Conservation (phyloP, 345 rosid species). For the Linum lewisii region DNA sequence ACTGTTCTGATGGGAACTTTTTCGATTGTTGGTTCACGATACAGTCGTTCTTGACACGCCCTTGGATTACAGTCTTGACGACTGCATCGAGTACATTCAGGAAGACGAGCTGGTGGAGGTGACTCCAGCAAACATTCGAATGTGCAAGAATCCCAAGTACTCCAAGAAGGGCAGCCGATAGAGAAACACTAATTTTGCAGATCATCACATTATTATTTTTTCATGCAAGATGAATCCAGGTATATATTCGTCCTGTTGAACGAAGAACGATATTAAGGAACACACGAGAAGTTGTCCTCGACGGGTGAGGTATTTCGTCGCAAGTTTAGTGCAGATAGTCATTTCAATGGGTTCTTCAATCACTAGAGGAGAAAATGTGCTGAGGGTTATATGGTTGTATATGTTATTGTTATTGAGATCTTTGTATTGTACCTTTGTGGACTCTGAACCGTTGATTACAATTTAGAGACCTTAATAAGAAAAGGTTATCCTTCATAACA, state of each 20-base stretch:
- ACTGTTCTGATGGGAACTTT: too few relatives aligned
- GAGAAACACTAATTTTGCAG: not conserved
- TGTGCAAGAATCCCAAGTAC: conserved; percentile 84
- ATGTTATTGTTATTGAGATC: too few relatives aligned
- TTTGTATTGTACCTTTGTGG: too few relatives aligned
- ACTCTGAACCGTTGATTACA: too few relatives aligned
- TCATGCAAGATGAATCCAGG: not conserved
- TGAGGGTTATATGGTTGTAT: too few relatives aligned
- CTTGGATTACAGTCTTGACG: conserved; percentile 81
- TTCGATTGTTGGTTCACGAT: conserved; percentile 5
- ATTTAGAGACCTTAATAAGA: too few relatives aligned
- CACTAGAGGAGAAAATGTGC: too few relatives aligned
- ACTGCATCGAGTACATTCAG: conserved; percentile 92
- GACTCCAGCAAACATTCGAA: conserved; percentile 71
- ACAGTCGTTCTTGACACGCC: conserved; percentile 91
- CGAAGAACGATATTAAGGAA: not conserved
- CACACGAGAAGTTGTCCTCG: too few relatives aligned
- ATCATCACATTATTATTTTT: not conserved
- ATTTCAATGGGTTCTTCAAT: too few relatives aligned
- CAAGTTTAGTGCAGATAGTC: too few relatives aligned
- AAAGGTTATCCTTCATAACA: too few relatives aligned
- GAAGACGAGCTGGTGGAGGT: conserved; percentile 98
- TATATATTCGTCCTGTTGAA: not conserved
- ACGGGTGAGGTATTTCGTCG: too few relatives aligned
- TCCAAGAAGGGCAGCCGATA: conserved; percentile 36